A percentile compares a stretch with the other conserved stretches of the same genome.
Conservation (phyloP, 208 protist genomes). For the Hexamita inflata region DNA sequence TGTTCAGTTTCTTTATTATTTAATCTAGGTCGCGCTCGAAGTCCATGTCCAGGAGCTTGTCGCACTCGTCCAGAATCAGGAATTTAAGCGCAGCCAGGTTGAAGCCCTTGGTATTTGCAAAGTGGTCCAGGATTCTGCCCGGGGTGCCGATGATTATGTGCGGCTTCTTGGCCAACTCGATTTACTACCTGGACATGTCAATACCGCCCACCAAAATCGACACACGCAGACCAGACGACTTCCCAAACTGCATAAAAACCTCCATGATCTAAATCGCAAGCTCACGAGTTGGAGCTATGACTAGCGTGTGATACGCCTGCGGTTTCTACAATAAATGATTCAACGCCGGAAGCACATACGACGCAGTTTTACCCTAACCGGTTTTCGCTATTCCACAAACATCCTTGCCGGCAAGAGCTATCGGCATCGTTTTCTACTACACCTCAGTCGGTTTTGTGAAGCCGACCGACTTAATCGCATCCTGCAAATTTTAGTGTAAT, state of each 20-base stretch:
- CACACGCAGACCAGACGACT: not conserved
- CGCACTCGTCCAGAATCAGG: conserved; percentile 39
- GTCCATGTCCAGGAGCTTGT: conserved; percentile 30
- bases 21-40: conserved; percentile 20
- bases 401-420: conserved; percentile 64
- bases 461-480: not conserved
- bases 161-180: not conserved
- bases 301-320: not conserved
- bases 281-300: conserved; percentile 37
- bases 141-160: conserved; percentile 39
- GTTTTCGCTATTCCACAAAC: conserved; percentile 68
- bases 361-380: conserved; percentile 71
- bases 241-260: not conserved
- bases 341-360: conserved; percentile 68
- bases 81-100: conserved; percentile 11
- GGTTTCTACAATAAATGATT: conserved; percentile 29
- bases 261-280: conserved; percentile 33
- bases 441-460: conserved; percentile 37
- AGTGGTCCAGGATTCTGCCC: conserved; percentile 34
- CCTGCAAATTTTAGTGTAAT: not conserved
- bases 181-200: conserved; percentile 19
- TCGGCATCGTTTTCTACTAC: conserved; percentile 61
- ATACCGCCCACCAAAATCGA: conserved; percentile 22
- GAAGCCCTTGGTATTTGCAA: conserved; percentile 8
- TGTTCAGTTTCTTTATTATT: not conserved